phyloP scores from a whole-genome alignment of 1,284 basidiomycete species.

The Phenoliferia sp. region DNA sequence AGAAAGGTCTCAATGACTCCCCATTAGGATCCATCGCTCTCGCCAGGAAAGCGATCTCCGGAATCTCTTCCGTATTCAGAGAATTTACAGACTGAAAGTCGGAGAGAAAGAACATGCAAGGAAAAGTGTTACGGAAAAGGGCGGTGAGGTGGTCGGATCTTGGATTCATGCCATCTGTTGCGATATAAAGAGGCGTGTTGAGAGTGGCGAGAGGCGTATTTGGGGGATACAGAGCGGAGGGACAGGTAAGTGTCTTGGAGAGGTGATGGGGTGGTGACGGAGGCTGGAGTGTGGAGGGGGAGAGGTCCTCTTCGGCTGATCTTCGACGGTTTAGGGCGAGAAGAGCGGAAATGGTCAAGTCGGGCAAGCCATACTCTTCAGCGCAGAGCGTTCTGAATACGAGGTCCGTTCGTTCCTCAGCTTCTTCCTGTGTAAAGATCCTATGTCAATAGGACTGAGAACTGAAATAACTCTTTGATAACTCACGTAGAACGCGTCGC shows the following conservation, averaged over 20 bases:
- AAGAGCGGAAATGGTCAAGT: not conserved
- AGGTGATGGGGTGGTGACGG: slow-evolving; percentile 5
- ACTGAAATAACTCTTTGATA: not conserved
- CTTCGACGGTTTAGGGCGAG: not conserved
- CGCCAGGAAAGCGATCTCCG: not conserved
- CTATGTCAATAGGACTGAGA: not conserved
- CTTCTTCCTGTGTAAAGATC: not conserved
- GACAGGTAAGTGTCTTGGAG: slow-evolving; percentile 15
- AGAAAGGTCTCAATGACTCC: not conserved
- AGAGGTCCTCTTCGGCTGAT: not conserved
- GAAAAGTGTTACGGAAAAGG: slow-evolving; percentile 25
- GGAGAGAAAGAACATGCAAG: slow-evolving; percentile 23
- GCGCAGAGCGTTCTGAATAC: not conserved
- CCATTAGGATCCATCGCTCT: not conserved
- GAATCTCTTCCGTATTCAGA: not conserved
- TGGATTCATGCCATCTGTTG: slow-evolving; percentile 30
- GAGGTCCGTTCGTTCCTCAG: not conserved
- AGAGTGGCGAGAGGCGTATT: slow-evolving; percentile 11
- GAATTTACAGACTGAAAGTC: slow-evolving; percentile 11
- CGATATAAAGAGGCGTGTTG: slow-evolving; percentile 33
- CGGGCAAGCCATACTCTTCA: not conserved
- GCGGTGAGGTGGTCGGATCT: slow-evolving; percentile 14
- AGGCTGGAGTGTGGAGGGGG: slow-evolving; percentile 3
- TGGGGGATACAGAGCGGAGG: slow-evolving; percentile 15
- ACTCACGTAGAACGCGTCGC: not conserved